phyloP scores from a whole-genome alignment of 345 rosid species.

The Salix brachista region DNA sequence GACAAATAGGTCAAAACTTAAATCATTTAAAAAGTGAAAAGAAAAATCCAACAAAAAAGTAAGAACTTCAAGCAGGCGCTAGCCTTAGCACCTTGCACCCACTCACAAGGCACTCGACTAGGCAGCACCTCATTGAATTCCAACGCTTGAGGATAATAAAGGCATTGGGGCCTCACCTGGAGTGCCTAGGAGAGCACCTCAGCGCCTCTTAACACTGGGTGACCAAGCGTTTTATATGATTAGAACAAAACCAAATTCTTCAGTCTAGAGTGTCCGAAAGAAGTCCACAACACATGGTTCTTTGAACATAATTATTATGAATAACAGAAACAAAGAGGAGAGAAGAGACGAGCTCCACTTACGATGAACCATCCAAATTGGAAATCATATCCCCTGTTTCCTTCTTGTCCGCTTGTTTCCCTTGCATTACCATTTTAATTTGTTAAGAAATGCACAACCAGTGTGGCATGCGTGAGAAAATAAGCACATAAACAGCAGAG shows the following conservation, averaged over 20 bases:
- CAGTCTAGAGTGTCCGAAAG: background rate
- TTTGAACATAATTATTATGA: background rate
- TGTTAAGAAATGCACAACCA: background rate
- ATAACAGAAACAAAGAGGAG: conserved; percentile 1
- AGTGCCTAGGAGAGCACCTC: too few species aligned
- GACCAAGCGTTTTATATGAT: background rate
- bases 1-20: too few species aligned
- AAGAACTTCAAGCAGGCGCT: too few species aligned
- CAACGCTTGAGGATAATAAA: too few species aligned
- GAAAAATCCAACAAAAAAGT: too few species aligned
- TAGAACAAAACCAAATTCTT: background rate
- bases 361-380: conserved; percentile 90
- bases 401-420: conserved; percentile 84
- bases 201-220: background rate
- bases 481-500: conserved; percentile 5
- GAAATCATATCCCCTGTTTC: conserved; percentile 79
- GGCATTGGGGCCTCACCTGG: too few species aligned
- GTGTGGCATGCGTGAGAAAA: background rate
- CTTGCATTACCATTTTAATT: conserved; percentile 43
- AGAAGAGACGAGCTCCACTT: conserved; percentile 34
- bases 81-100: too few species aligned
- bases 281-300: background rate
- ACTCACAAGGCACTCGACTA: too few species aligned
- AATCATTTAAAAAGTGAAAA: too few species aligned
- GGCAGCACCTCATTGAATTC: too few species aligned